These are phyloP conservation scores for Lichtheimia ramosa DNA, from an alignment of 371 early-diverging fungal genomes.

Conservation along the genomic window DNA sequence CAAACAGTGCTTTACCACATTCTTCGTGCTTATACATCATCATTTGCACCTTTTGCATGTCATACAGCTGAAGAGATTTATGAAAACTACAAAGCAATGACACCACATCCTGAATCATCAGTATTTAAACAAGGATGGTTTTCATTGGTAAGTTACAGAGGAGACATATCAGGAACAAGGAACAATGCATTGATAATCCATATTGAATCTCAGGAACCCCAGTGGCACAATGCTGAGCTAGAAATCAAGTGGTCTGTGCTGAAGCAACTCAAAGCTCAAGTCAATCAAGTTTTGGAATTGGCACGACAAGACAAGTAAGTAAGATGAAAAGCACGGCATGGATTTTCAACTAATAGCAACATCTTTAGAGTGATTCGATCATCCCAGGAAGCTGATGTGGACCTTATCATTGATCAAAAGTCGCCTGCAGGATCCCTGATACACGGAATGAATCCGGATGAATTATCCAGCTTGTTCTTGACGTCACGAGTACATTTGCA, in stretches of 20 bases:
- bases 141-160: conserved; percentile 28
- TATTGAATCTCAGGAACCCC: conserved; percentile 20
- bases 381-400: conserved; percentile 57
- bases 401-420: conserved; percentile 29
- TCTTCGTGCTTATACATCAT: conserved; percentile 61
- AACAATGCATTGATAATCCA: background rate
- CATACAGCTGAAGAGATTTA: conserved; percentile 84
- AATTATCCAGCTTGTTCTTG: conserved; percentile 52
- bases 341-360: background rate
- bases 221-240: conserved; percentile 55
- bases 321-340: background rate
- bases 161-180: background rate
- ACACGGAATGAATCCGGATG: conserved; percentile 30
- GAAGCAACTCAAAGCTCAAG: conserved; percentile 57
- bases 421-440: conserved; percentile 19
- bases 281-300: conserved; percentile 67
- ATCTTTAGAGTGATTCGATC: conserved; percentile 46
- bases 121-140: conserved; percentile 71
- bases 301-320: conserved; percentile 67
- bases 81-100: conserved; percentile 55
- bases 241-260: conserved; percentile 59
- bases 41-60: conserved; percentile 70
- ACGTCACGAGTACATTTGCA: conserved; percentile 47
- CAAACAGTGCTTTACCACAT: conserved; percentile 74
- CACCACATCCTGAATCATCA: conserved; percentile 45